Evolutionary conservation across 805 yeast species (phyloP), one percentile per base, ranked within the genome.

Genomic region (Cyberlindnera maritima): DNA sequence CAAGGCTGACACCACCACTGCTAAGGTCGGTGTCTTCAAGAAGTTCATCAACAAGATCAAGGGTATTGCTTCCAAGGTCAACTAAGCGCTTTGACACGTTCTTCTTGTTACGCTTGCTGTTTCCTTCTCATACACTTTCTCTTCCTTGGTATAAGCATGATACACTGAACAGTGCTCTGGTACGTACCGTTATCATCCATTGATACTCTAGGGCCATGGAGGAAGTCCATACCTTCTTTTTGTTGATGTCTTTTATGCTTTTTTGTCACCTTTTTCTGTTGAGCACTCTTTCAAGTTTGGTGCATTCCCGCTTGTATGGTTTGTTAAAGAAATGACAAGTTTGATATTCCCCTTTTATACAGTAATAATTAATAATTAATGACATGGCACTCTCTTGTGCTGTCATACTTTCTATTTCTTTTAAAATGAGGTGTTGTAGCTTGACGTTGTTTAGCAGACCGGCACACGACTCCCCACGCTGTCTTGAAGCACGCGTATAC

Each of bases 21-120:
- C 31, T 23, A 37, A 37, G 32, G 40, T 37, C n/a, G 6, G 45
- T 18, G 45, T 55, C 45, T 39, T 52, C 45, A 59, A 60, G 55
- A 60, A 55, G 54, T 43, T 55, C n/a, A 11, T 49, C 15, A 48
- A 54, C 35, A 60, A 58, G 56, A 15, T 59, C 19, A 60, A 60
- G 51, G 35, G 47, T 19, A 15, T 56, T 33, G 44, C 46, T 44
- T 25, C 41, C 28, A 15, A 25, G 11, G 43, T 57, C 39, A 44
- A 44, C 46, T 48, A 41, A 48, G 31, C 20, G 6, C 12, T 15
- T 21, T 19, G 15, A 15, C 23, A 21, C 28, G 4, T 36, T 18
- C 19, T 14, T 5, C 32, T 15, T 10, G 11, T 14, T 36, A 14
- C 12, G 11, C 18, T 36, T 20, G 18, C 19, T 36, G 5, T 17